Base-by-base conservation (phyloP, 2,329 filamentous ascomycete species). In the Alternaria ventricosa region DNA sequence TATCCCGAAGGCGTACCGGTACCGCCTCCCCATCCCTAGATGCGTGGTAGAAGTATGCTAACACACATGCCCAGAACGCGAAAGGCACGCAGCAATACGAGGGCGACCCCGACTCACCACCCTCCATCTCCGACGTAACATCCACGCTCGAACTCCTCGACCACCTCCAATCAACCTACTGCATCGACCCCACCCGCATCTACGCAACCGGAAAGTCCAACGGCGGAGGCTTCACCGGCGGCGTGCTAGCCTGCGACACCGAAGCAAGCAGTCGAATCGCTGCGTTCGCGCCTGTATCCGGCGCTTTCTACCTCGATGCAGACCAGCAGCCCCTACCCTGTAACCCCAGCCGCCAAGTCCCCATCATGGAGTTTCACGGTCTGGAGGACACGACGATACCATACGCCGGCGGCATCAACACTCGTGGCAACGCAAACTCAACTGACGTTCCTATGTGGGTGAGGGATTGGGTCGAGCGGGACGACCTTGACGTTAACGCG, bases 191-290 rank as follows among this genome's bases (percentile, higher is more conserved):
- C 2, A 68, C 70, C 5, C 80, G 79, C 9, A 75, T 86, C 46
- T 86, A 85, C 64, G 80, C 80, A 12, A 79, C 80, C 1, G 84
- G 84, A 49, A 87, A 88, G 68, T 87, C 81, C 67, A 87, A 88
- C 51, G 87, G 86, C 6, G 87, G 84, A 2, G 86, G 82, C 11
- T 84, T 85, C 46, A 82, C 84, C 23, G 81, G 81, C 23, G 81
- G 81, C 22, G 69, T 81, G 1, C 79, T 86, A 6, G 84, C 85
- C 4, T 87, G 84, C 72, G 78, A 83, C 30, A 69, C 80, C 3
- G 74, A 75, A 9, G 77, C 81, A 4, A 82, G 82, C 5, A 71
- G 70, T 5, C 76, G 75, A 6, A 83, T 87, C 55, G 84, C 85
- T 7, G 85, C 84, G 1, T 87, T 87, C 65, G 84, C 83, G 1